Base-by-base conservation (phyloP, 1,284 basidiomycete species). In the Microbotryum scabiosae region DNA sequence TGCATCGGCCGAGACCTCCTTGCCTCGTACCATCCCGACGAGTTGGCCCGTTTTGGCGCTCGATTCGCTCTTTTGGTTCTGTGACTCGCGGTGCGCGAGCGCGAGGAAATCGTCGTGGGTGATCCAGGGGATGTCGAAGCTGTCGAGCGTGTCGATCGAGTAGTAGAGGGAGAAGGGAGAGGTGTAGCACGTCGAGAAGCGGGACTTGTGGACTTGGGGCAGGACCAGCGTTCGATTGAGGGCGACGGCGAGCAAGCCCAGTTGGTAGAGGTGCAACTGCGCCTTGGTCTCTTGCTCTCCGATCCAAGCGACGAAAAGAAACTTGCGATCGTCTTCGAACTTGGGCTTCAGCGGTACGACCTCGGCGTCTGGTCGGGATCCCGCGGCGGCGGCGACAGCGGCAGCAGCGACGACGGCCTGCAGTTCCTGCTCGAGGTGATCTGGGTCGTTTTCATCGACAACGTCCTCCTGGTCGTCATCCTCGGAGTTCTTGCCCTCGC, bases 261-360 rank as follows among this genome's bases (percentile, higher is more conserved):
- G 67, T 45, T 71, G 69, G 56, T 73, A 71, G 7, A 73, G 60
- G 44, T 73, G 71, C 47, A 54, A 51, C 52, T 71, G 70, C 6
- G 69, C 71, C 54, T 71, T 71, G n/a, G 71, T 69, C 50, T 72
- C 71, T 59, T 72, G 71, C 54, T 72, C 71, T n/a, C 71, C 71
- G 41, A 71, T 59, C 68, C 68, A 71, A 16, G 63, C 67, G 12
- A 65, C 58, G 16, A 71, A 49, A 20, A 71, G 46, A 61, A 66
- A 71, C 20, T 52, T 52, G 36, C 36, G 36, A 41, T 41, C 36
- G 36, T 41, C 36, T 41, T 41, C 36, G 12, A 18, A 18, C 16
- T 41, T 12, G 36, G 36, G 14, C 36, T 41, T 41, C 14, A 41
- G 36, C 16, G 36, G 9, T 41, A 41, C 36, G 14, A 18, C 36